These are phyloP conservation scores for Paspalum vaginatum DNA, from an alignment of 176 grass and related monocot genomes.

Conservation along the genomic window DNA sequence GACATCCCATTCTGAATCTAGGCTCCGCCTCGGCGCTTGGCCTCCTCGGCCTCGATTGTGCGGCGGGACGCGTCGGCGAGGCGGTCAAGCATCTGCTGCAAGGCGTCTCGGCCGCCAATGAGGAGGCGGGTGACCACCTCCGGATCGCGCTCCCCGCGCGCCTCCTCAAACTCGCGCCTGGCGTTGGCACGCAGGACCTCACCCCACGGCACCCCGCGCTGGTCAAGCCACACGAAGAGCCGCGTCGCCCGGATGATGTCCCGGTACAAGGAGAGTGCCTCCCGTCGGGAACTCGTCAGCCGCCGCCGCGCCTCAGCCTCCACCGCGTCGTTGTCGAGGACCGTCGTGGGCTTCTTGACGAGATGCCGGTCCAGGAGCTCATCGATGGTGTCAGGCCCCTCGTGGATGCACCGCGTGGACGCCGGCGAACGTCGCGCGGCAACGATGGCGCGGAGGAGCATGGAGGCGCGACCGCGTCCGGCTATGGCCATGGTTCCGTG, in stretches of 20 bases:
- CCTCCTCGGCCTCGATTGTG: constrained; percentile 57
- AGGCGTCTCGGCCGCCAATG: constrained; percentile 72
- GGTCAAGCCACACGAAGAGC: constrained; percentile 77
- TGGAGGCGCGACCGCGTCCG: background rate
- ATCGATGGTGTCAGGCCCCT: constrained; percentile 92
- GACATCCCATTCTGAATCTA: constrained; percentile 9
- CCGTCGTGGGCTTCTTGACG: constrained; percentile 52
- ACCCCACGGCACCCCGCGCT: constrained; percentile 74
- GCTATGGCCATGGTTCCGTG: constrained; percentile 22
- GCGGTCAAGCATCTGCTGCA: constrained; percentile 74
- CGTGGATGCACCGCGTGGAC: constrained; percentile 63
- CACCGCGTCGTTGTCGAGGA: constrained; percentile 48
- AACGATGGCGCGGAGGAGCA: constrained; percentile 24
- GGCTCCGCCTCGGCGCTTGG: constrained; percentile 38
- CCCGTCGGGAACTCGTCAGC: constrained; percentile 67
- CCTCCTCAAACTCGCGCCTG: constrained; percentile 75
- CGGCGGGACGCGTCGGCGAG: constrained; percentile 66
- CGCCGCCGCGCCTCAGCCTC: constrained; percentile 50
- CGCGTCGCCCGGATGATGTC: constrained; percentile 70
- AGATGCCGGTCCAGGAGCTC: constrained; percentile 92
- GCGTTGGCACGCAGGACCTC: constrained; percentile 77
- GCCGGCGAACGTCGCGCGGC: background rate
- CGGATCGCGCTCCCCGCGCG: constrained; percentile 69
- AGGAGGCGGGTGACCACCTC: constrained; percentile 82
- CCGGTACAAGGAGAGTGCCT: constrained; percentile 77